Conservation (phyloP, 1,284 basidiomycete genomes). For the Sporisorium reilianum region DNA sequence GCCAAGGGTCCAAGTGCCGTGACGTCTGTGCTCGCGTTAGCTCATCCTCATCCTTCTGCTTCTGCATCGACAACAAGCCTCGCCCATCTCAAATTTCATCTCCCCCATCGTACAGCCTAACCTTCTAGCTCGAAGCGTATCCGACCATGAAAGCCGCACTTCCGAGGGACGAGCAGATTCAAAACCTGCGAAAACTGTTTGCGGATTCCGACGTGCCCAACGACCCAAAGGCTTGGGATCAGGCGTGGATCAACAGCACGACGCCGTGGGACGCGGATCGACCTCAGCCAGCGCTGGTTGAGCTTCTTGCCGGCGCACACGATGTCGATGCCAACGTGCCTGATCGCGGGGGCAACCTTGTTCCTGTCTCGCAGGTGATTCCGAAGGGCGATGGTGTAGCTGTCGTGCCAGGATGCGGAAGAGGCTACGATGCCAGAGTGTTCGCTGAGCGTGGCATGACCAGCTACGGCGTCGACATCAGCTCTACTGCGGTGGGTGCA, state of each 20-base stretch:
- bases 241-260: slow-evolving; percentile 50
- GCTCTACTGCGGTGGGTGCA: slow-evolving; percentile 38
- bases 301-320: slow-evolving; percentile 36
- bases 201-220: slow-evolving; percentile 39
- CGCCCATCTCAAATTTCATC: background rate
- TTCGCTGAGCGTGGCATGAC: slow-evolving; percentile 49
- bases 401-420: slow-evolving; percentile 46
- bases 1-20: background rate
- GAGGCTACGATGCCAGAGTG: slow-evolving; percentile 51
- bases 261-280: slow-evolving; percentile 55
- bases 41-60: background rate
- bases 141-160: slow-evolving; percentile 8
- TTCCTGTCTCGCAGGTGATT: slow-evolving; percentile 30
- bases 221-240: slow-evolving; percentile 55
- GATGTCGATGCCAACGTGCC: slow-evolving; percentile 25
- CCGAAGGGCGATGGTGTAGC: slow-evolving; percentile 29
- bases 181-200: slow-evolving; percentile 39
- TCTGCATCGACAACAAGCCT: too few species aligned
- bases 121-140: too few species aligned
- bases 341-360: slow-evolving; percentile 12
- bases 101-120: background rate
- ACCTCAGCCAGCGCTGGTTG: slow-evolving; percentile 51
- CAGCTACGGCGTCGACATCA: slow-evolving; percentile 52
- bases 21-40: background rate
- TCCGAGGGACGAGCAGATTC: slow-evolving; percentile 31